Percentiles rank a stretch among this genome's conserved stretches.
These are phyloP conservation scores for Leishmania amazonensis DNA, from an alignment of 208 protist genomes.

Conservation along the genomic window DNA sequence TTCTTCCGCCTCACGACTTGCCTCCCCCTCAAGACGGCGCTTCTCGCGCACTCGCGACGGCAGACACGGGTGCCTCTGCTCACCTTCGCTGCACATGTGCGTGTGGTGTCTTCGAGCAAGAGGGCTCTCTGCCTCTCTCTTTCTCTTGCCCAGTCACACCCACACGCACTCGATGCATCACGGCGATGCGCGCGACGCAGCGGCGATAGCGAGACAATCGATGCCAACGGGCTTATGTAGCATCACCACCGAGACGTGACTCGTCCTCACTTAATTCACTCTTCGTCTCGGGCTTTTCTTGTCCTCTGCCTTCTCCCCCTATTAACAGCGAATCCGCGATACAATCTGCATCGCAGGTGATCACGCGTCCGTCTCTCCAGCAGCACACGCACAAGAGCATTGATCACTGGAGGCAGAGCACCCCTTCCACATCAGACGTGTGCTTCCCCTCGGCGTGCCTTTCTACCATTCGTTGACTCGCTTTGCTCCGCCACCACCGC, in stretches of 20 bases:
- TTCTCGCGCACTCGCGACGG: neutral
- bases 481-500: neutral
- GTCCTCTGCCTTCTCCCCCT: neutral
- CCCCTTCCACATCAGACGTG: neutral
- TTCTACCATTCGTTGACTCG: neutral
- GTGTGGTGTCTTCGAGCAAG: neutral
- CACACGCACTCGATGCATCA: neutral
- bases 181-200: neutral
- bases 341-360: neutral
- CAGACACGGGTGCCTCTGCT: neutral
- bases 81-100: neutral
- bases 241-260: neutral
- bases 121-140: neutral
- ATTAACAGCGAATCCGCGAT: neutral
- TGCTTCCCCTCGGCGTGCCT: neutral
- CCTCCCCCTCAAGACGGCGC: neutral
- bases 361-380: neutral
- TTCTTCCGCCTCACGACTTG: neutral
- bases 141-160: neutral
- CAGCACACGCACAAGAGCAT: neutral
- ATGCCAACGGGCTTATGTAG: neutral
- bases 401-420: neutral
- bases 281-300: neutral
- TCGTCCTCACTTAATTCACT: neutral
- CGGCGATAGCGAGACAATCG: neutral